phyloP scores from a whole-genome alignment of 1,284 basidiomycete genomes.

The Apiotrichum brassicae region DNA sequence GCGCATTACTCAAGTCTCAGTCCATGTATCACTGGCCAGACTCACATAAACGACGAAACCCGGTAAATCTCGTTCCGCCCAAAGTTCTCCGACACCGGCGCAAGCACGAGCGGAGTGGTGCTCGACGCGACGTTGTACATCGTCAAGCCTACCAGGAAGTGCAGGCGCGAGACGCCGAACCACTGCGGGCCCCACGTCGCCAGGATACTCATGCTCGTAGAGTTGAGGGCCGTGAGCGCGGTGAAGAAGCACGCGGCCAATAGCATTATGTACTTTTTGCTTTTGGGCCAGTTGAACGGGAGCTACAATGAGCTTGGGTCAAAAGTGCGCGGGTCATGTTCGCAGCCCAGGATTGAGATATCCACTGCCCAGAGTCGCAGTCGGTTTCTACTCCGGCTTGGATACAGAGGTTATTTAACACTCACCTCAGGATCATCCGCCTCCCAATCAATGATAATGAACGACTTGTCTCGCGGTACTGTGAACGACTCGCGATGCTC shows the following conservation, averaged over 20 bases:
- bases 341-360: too few species aligned
- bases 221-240: constrained; percentile 24
- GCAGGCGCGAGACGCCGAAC: constrained; percentile 25
- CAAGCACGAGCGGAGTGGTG: constrained; percentile 38
- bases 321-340: too few species aligned
- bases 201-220: constrained; percentile 26
- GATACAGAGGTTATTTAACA: too few species aligned
- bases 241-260: constrained; percentile 24
- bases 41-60: constrained; percentile 34
- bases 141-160: constrained; percentile 23
- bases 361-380: too few species aligned
- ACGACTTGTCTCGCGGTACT: too few species aligned
- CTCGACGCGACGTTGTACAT: constrained; percentile 31
- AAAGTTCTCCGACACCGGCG: constrained; percentile 41
- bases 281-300: constrained; percentile 34
- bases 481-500: too few species aligned
- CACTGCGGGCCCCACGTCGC: constrained; percentile 26
- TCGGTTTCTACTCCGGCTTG: too few species aligned
- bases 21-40: neutral
- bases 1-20: constrained; percentile 8
- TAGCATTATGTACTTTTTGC: constrained; percentile 26
- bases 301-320: constrained; percentile 24
- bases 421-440: neutral
- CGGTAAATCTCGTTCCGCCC: constrained; percentile 39
- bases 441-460: neutral